phyloP scores from a whole-genome alignment of 352 stramenopile genomes.

The Thraustochytrium striatum region DNA sequence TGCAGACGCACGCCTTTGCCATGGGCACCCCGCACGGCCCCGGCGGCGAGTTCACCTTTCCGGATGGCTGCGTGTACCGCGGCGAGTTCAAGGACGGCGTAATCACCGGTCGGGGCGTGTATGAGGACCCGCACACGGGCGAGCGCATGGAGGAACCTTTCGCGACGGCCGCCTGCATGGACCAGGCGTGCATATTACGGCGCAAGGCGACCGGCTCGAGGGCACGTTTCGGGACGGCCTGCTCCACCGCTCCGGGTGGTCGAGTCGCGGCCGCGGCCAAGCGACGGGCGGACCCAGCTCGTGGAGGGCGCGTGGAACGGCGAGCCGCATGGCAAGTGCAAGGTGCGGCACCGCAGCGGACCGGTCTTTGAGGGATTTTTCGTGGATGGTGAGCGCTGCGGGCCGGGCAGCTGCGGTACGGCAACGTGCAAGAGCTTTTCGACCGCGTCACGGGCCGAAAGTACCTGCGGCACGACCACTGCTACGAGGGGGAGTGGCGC shows the following conservation, averaged over 20 bases:
- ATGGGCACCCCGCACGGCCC: neutral
- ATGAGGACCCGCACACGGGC: neutral
- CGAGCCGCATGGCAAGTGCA: slow-evolving; percentile 2
- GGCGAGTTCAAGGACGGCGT: neutral
- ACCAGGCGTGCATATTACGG: neutral
- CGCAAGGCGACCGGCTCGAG: slow-evolving; percentile 6
- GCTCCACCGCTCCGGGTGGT: slow-evolving; percentile 11
- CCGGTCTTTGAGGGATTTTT: slow-evolving; percentile 27
- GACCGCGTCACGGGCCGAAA: neutral
- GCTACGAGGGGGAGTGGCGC: slow-evolving; percentile 18
- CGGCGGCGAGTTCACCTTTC: neutral
- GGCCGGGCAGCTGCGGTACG: slow-evolving; percentile 9
- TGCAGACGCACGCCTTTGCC: neutral
- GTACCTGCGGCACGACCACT: neutral
- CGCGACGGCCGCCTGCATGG: neutral
- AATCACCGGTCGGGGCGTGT: neutral
- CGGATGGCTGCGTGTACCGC: slow-evolving; percentile 24
- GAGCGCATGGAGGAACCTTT: slow-evolving; percentile 17
- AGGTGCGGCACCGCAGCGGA: neutral
- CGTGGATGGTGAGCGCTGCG: slow-evolving; percentile 5
- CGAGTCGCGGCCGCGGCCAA: neutral
- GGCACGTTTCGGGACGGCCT: neutral
- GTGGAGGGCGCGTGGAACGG: neutral
- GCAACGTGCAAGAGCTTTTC: slow-evolving; percentile 3
- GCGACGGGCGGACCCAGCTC: neutral